Base-by-base conservation (phyloP, 78 protist species). In the Dictyostelium intermedium region DNA sequence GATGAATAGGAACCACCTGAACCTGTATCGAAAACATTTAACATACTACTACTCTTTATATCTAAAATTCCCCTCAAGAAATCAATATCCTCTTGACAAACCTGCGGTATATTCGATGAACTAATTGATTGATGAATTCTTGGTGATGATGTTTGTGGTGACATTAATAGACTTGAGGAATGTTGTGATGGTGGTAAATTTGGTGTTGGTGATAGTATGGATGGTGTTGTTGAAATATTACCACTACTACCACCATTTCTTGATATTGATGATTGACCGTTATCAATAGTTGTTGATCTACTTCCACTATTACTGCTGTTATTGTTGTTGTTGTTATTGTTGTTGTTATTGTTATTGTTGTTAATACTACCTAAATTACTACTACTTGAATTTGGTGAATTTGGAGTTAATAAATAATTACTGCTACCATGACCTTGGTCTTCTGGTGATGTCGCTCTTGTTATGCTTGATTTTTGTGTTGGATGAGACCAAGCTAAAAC, bases 1-100 rank as follows among this genome's bases (percentile, higher is more conserved):
- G 81, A 69, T 8, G 94, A n/a, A 41, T 89, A 81, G 1, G 63
- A 14, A 14, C 79, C 81, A n/a, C 23, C 30, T 80, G 79, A 14
- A 45, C 94, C 94, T 37, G 79, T 70, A 70, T 89, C 94, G 37
- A 61, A 89, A 5, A 89, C 94, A 14, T 76, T 69, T 18, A 89
- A 60, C 45, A 80, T 47, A 70, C 73, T 80, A 34, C 87, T 80
- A 32, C 78, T 78, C n/a, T 72, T 70, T 23, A 63, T 89, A 69
- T 78, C 94, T 7, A 80, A 32, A n/a, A 89, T 89, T 23, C 70
- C 87, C 18, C 66, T 78, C 0, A 89, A 10, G 25, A 89, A 69
- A 32, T 89, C 94, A 20, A 89, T 80, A 70, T 89, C 94, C 45
- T 80, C 85, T 18, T 89, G 69, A 39, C 87, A 80, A 16, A 66